These are phyloP conservation scores for Volutella citrinella DNA, from an alignment of 2,329 filamentous ascomycete species.

Conservation along the genomic window DNA sequence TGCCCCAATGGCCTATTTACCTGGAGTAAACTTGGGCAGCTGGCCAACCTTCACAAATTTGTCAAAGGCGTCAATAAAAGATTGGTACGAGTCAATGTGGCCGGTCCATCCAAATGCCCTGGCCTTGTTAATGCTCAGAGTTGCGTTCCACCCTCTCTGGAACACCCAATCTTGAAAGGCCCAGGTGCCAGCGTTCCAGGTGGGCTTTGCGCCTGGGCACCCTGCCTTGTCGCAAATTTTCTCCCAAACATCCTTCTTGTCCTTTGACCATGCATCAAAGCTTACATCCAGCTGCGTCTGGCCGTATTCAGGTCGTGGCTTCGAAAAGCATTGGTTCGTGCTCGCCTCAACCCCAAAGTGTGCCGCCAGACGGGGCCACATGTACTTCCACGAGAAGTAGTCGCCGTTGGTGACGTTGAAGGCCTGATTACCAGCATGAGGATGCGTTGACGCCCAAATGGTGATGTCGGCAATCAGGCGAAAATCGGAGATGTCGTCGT, in stretches of 20 bases:
- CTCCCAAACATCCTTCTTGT: too few relatives aligned
- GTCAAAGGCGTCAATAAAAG: conserved; percentile 3
- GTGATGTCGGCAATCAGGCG: neutral
- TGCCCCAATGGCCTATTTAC: too few relatives aligned
- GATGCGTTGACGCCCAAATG: neutral
- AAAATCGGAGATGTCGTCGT: neutral
- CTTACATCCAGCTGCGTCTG: too few relatives aligned
- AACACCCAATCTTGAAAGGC: conserved; percentile 5
- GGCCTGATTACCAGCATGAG: conserved; percentile 24
- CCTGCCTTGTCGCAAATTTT: conserved; percentile 2
- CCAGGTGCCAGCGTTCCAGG: conserved; percentile 1
- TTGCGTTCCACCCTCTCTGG: conserved; percentile 3
- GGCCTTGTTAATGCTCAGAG: conserved; percentile 7
- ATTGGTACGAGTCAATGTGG: conserved; percentile 4
- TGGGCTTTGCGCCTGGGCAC: conserved; percentile 1
- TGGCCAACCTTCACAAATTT: neutral
- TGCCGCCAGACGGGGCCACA: conserved; percentile 4
- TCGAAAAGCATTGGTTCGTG: conserved; percentile 1
- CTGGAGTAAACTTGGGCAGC: neutral
- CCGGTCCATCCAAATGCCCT: conserved; percentile 6
- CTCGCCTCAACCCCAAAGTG: conserved; percentile 3
- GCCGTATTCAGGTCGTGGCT: too few relatives aligned
- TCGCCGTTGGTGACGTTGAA: conserved; percentile 9
- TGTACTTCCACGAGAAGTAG: conserved; percentile 6
- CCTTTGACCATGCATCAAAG: too few relatives aligned